Conservation (phyloP, 768 basidiomycete species). For the Ramaria sp. region DNA sequence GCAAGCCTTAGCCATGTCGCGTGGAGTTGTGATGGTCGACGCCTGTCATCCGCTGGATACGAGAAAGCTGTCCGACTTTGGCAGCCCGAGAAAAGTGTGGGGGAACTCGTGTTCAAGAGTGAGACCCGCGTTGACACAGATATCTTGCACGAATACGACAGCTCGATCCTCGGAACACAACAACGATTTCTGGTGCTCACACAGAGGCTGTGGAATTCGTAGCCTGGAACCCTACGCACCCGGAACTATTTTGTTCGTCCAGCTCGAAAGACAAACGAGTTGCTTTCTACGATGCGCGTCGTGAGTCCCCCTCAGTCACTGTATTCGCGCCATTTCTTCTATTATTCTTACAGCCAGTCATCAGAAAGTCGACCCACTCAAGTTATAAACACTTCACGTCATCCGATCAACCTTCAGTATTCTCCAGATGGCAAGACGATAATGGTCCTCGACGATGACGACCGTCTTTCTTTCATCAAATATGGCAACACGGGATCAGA, state of each 20-base stretch:
- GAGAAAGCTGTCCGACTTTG: conserved; percentile 73
- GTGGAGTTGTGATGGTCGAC: conserved; percentile 79
- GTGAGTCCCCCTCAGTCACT: conserved; percentile 29
- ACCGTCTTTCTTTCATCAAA: conserved; percentile 53
- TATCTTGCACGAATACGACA: conserved; percentile 18
- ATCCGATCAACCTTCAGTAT: conserved; percentile 60
- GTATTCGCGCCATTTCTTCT: neutral
- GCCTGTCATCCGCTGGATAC: conserved; percentile 70
- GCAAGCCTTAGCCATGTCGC: conserved; percentile 55
- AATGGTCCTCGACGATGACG: conserved; percentile 49
- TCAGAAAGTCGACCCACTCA: conserved; percentile 64
- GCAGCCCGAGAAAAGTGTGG: conserved; percentile 67
- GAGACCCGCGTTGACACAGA: neutral
- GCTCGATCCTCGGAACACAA: conserved; percentile 64
- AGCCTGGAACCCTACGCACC: conserved; percentile 79
- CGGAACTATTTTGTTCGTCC: conserved; percentile 73
- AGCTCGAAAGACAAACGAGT: conserved; percentile 65
- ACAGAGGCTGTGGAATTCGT: conserved; percentile 73
- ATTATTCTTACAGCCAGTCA: neutral
- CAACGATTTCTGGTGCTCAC: conserved; percentile 59
- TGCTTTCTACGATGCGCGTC: conserved; percentile 79
- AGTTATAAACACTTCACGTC: conserved; percentile 42
- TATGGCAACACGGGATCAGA: conserved; percentile 44
- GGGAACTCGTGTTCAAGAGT: conserved; percentile 16
- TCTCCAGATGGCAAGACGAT: conserved; percentile 62